phyloP scores from a whole-genome alignment of 495 filamentous ascomycete genomes.

The Penicillium manginii region DNA sequence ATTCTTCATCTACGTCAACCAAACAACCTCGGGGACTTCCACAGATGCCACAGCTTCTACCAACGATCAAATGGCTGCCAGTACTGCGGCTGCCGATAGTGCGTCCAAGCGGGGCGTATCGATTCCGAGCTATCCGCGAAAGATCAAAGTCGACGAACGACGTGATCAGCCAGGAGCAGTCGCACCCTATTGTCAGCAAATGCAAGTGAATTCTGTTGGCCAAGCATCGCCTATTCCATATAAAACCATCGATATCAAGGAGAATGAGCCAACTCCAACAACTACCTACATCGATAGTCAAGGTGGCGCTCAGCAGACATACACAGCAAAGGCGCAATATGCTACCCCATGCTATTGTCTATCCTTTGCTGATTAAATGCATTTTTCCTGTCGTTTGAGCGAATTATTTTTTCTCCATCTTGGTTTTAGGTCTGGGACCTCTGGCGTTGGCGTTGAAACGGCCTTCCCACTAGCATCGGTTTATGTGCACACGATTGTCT shows the following conservation, averaged over 20 bases:
- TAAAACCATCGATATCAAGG: conserved; percentile 61
- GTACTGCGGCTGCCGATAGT: conserved; percentile 19
- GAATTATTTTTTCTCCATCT: conserved; percentile 26
- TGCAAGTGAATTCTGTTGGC: conserved; percentile 61
- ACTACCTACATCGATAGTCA: conserved; percentile 34
- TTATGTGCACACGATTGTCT: conserved; percentile 36
- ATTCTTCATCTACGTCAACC: conserved; percentile 76
- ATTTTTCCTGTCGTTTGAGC: conserved; percentile 24
- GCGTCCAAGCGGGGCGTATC: conserved; percentile 16
- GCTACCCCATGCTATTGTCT: conserved; percentile 49
- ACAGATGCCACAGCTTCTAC: conserved; percentile 33
- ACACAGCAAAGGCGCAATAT: conserved; percentile 44
- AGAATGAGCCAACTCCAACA: conserved; percentile 53
- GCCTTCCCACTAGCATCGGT: conserved; percentile 21
- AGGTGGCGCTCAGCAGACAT: conserved; percentile 37
- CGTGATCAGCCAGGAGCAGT: conserved; percentile 50
- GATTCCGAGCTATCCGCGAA: conserved; percentile 61
- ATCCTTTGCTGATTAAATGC: conserved; percentile 41
- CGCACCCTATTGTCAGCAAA: conserved; percentile 71
- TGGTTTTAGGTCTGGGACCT: conserved; percentile 21
- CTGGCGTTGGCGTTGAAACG: conserved; percentile 33
- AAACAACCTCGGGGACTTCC: conserved; percentile 48
- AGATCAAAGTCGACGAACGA: conserved; percentile 81
- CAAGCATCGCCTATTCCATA: conserved; percentile 46
- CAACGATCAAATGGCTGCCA: conserved; percentile 23